phyloP scores from a whole-genome alignment of 2,329 filamentous ascomycete species.

The Pestalotiopsis sp. region DNA sequence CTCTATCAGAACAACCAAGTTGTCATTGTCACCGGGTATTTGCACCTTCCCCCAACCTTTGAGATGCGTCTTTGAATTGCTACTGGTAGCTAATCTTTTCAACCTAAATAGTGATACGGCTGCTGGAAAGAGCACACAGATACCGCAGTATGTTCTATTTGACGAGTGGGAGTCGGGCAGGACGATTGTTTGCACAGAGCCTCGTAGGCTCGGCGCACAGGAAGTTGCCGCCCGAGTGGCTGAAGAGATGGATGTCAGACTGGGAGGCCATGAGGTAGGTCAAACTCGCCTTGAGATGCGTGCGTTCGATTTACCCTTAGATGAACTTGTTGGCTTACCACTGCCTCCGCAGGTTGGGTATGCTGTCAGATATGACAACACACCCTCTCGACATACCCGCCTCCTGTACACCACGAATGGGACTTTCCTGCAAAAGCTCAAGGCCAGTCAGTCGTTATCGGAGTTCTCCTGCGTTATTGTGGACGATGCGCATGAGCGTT shows the following conservation, averaged over 20 bases:
- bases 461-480: background rate
- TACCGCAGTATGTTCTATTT: background rate
- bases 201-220: background rate
- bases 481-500: conserved; percentile 4
- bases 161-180: background rate
- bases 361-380: background rate
- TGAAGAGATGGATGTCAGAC: background rate
- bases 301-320: background rate
- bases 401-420: background rate
- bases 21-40: background rate
- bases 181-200: background rate
- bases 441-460: background rate
- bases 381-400: background rate
- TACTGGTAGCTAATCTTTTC: too few relatives aligned
- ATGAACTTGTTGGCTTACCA: background rate
- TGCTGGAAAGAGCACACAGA: background rate
- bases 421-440: background rate
- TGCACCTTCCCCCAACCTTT: too few relatives aligned
- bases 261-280: background rate
- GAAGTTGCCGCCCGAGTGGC: background rate
- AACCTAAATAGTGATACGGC: background rate
- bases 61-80: too few relatives aligned
- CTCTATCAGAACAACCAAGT: background rate
- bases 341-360: background rate
- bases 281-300: background rate